Evolutionary conservation across 257 asterid species (phyloP), one percentile per base, ranked within the genome.

Genomic region (Eucommia ulmoides): DNA sequence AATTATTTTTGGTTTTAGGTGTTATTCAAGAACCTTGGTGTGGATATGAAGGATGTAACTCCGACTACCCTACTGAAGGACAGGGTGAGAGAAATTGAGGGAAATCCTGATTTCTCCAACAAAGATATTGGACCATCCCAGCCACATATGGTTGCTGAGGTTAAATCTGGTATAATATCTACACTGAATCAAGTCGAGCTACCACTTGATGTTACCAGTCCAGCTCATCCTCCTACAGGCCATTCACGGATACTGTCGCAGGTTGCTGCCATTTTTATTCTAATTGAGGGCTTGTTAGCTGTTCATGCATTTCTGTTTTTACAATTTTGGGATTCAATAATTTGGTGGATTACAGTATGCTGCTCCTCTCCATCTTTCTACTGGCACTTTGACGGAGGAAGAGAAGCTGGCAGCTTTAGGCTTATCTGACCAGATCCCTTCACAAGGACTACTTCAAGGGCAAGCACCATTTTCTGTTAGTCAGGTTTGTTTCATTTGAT

Each of bases 71-170:
- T 80, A 52, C 95, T 86, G 52, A 81, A 73, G 74, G 94, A 86
- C 58, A 74, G 67, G 59, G 75, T 77, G 33, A 76, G 99, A 62
- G 97, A 81, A 69, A 74, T 87, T 55, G 99, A 86, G 60, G 95
- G 93, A 38, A 86, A 91, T 64, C 99, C 99, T 23, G 99, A 91
- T 80, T 91, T 91, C 73, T 91, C 99, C 55, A 79, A 65, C 60
- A 91, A 91, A 73, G 99, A 91, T 61, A 65, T 59, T 44, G 94
- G 74, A 25, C 53, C 93, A 53, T 68, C 97, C 41, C 94, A 74
- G 63, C 81, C 80, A 45, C 91, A 66, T 55, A 66, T 74, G 23
- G 62, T 62, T 53, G 75, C 74, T 45, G 99, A 91, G 60, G 77
- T 50, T 41, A 86, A 83, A 69, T 54, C 98, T 58, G 76, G 88